Percentiles rank a stretch among this genome's conserved stretches.
Evolutionary conservation across 2,329 filamentous ascomycete species (phyloP).

Genomic region (Ophiocordyceps camponoti-saundersi): DNA sequence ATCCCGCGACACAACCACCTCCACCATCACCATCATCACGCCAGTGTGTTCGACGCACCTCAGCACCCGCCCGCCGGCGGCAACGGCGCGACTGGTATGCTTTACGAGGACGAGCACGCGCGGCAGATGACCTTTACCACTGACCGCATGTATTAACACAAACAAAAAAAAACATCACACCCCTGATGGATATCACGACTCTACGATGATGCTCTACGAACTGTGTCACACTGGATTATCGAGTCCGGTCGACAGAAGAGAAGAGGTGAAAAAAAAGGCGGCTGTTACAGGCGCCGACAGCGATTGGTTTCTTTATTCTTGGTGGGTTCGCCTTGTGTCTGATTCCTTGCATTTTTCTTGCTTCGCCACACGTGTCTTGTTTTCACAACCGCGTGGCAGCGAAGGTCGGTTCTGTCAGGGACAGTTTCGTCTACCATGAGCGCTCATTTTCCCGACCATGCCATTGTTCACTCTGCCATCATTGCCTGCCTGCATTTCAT

Average conservation of each 20-base stretch:
- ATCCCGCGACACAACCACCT: constrained; percentile 6
- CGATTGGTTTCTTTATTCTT: too few species aligned
- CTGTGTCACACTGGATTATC: background rate
- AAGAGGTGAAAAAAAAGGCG: background rate
- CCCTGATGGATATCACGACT: background rate
- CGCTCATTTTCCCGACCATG: too few species aligned
- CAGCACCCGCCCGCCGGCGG: constrained; percentile 10
- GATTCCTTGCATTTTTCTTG: too few species aligned
- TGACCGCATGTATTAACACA: constrained; percentile 26
- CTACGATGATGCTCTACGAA: background rate
- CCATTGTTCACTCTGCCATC: too few species aligned
- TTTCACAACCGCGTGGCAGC: too few species aligned
- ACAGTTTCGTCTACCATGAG: too few species aligned
- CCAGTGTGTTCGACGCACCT: constrained; percentile 30
- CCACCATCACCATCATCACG: constrained; percentile 15
- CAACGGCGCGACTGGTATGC: constrained; percentile 11
- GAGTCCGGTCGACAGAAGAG: background rate
- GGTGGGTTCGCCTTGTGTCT: too few species aligned
- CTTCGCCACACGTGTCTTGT: too few species aligned
- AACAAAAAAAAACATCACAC: too few species aligned
- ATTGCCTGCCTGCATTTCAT: too few species aligned
- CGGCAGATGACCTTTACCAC: constrained; percentile 23
- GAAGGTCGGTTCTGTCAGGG: too few species aligned
- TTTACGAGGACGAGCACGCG: constrained; percentile 27
- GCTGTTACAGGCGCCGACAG: background rate